phyloP scores from a whole-genome alignment of 305 asterid species.

The Caryopteris hybrid region DNA sequence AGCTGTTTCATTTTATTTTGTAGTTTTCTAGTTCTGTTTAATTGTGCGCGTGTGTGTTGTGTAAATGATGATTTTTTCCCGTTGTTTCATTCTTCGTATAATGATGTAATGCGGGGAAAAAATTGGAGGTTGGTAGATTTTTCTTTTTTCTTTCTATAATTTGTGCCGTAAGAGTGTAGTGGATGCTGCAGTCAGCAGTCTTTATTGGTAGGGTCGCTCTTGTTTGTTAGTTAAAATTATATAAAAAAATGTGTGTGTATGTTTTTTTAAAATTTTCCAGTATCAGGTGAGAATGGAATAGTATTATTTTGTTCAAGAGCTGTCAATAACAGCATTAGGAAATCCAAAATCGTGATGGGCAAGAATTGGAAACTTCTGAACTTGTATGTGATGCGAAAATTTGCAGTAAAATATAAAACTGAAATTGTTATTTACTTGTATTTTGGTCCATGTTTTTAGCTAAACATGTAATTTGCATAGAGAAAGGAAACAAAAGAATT shows the following conservation, averaged over 20 bases:
- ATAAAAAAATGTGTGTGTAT: not conserved
- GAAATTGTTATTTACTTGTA: not conserved
- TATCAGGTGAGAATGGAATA: constrained; percentile 14
- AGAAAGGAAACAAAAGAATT: not conserved
- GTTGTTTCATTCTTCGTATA: not conserved
- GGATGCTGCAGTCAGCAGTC: constrained; percentile 17
- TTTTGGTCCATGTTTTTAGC: constrained; percentile 3
- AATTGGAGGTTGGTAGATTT: constrained; percentile 9
- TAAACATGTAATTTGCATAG: not conserved
- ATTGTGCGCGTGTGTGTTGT: not conserved
- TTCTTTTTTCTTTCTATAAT: not conserved
- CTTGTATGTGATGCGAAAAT: not conserved
- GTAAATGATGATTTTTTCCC: not conserved
- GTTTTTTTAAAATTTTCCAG: not conserved
- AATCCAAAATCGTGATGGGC: constrained; percentile 16
- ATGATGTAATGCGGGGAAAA: constrained; percentile 25
- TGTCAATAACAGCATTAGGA: constrained; percentile 22
- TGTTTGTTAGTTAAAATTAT: constrained; percentile 7
- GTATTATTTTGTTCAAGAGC: constrained; percentile 14
- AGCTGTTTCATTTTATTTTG: constrained; percentile 1
- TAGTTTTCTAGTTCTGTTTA: not conserved
- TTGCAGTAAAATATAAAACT: not conserved
- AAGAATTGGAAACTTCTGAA: constrained; percentile 21
- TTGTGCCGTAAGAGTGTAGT: constrained; percentile 11
- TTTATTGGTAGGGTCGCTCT: constrained; percentile 28